Percentiles rank a stretch among this genome's conserved stretches.
phyloP scores from a whole-genome alignment of 2,329 filamentous ascomycete genomes.

The Penicillium sp. region DNA sequence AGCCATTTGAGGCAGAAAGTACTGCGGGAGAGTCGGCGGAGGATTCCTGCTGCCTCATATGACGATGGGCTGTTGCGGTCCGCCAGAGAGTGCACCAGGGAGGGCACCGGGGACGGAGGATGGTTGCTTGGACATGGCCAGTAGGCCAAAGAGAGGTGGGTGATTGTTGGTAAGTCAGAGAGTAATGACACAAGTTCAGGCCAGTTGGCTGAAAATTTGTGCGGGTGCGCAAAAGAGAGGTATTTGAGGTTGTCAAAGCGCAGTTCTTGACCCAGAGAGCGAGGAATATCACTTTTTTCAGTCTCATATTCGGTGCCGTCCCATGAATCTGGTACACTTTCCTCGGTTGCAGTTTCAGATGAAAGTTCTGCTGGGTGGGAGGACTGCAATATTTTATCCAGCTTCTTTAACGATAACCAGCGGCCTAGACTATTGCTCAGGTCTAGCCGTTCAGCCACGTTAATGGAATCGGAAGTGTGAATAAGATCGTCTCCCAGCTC shows the following conservation, averaged over 20 bases:
- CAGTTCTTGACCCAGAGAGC: constrained; percentile 25
- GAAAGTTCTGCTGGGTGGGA: constrained; percentile 1
- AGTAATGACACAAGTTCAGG: constrained; percentile 55
- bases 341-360: neutral
- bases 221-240: constrained; percentile 58
- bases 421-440: constrained; percentile 52
- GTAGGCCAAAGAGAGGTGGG: constrained; percentile 62
- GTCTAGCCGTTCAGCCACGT: constrained; percentile 54
- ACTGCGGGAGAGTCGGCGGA: constrained; percentile 56
- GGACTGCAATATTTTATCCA: constrained; percentile 46
- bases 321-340: constrained; percentile 41
- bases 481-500: neutral
- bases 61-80: constrained; percentile 39
- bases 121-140: constrained; percentile 56
- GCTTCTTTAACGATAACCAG: constrained; percentile 50
- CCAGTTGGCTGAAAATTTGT: constrained; percentile 52
- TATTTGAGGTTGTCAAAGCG: constrained; percentile 57
- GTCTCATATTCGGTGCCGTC: constrained; percentile 32
- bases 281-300: constrained; percentile 15
- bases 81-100: neutral
- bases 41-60: constrained; percentile 56
- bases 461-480: constrained; percentile 27
- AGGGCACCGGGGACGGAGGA: too few relatives aligned
- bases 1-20: constrained; percentile 63
- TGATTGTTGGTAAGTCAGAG: constrained; percentile 56